Percentiles rank a stretch among this genome's conserved stretches.
phyloP scores from a whole-genome alignment of 768 basidiomycete species.

The Epithele typhae region DNA sequence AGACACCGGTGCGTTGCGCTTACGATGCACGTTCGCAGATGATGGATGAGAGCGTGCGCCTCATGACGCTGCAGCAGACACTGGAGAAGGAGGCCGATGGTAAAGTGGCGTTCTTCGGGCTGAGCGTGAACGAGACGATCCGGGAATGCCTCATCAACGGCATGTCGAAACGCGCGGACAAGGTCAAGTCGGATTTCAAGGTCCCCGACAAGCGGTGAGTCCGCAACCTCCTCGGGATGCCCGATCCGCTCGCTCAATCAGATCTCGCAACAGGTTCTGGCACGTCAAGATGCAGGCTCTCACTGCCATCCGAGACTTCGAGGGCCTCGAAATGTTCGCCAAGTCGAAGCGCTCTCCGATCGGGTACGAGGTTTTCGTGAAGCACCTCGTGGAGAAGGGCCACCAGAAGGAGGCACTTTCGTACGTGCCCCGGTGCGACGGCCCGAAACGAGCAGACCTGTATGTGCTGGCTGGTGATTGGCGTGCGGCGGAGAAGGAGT shows the following conservation, averaged over 20 bases:
- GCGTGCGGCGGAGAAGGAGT: conserved; percentile 82
- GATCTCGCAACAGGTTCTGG: conserved; percentile 68
- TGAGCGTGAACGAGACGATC: conserved; percentile 86
- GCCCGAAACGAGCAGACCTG: conserved; percentile 75
- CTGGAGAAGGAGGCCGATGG: conserved; percentile 83
- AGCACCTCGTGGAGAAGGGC: conserved; percentile 69
- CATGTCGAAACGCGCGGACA: conserved; percentile 85
- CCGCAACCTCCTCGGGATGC: not conserved
- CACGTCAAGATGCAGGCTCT: conserved; percentile 85
- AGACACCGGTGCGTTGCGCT: not conserved
- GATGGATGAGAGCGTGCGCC: conserved; percentile 78
- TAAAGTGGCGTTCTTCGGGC: conserved; percentile 75
- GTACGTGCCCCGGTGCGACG: conserved; percentile 84
- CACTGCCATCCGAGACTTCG: conserved; percentile 77
- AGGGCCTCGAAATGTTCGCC: conserved; percentile 80
- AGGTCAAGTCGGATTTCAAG: conserved; percentile 84
- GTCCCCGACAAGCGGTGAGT: conserved; percentile 90
- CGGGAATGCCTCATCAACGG: conserved; percentile 71
- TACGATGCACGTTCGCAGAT: no score
- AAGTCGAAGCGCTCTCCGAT: conserved; percentile 89
- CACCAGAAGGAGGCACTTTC: conserved; percentile 68
- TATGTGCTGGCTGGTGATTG: conserved; percentile 91
- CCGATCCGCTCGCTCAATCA: not conserved
- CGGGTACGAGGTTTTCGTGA: conserved; percentile 90
- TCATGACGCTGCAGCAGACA: conserved; percentile 81